A percentile compares a stretch with the other conserved stretches of the same genome.
phyloP scores from a whole-genome alignment of 495 filamentous ascomycete genomes.

The Penicillium cosmopolitanum region DNA sequence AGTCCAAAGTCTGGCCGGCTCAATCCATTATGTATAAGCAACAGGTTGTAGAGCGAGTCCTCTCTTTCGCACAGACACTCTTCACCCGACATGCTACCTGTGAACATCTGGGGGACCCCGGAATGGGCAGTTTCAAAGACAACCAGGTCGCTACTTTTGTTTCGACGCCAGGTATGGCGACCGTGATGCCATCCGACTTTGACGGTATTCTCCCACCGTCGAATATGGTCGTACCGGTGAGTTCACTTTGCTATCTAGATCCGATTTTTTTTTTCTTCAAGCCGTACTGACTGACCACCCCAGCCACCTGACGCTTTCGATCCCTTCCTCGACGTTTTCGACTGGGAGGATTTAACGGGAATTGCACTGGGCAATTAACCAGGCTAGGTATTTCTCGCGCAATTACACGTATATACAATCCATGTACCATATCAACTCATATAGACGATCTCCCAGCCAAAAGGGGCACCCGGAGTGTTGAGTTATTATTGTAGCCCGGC shows the following conservation, averaged over 20 bases:
- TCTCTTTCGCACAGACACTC: conserved; percentile 42
- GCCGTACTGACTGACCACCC: conserved; percentile 6
- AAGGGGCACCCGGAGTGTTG: too few relatives aligned
- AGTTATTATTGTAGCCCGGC: too few relatives aligned
- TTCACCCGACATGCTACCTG: conserved; percentile 43
- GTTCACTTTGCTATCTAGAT: conserved; percentile 8
- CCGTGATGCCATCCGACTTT: conserved; percentile 32
- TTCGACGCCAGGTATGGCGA: conserved; percentile 29
- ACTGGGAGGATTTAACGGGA: conserved; percentile 48
- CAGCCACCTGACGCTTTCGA: conserved; percentile 46
- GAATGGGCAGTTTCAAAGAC: conserved; percentile 40
- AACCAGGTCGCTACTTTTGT: conserved; percentile 41
- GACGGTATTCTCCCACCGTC: conserved; percentile 29
- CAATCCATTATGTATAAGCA: conserved; percentile 44
- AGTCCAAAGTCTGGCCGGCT: conserved; percentile 41
- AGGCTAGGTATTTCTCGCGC: background rate
- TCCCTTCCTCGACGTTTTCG: conserved; percentile 48
- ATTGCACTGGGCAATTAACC: conserved; percentile 34
- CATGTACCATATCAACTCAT: background rate
- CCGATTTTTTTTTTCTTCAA: background rate
- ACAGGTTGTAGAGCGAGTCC: conserved; percentile 44
- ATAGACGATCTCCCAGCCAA: too few relatives aligned
- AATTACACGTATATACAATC: background rate
- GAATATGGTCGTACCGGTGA: conserved; percentile 35
- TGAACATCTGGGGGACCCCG: conserved; percentile 39